Conservation (phyloP, 352 stramenopile species). For the Nothophytophthora sp. region DNA sequence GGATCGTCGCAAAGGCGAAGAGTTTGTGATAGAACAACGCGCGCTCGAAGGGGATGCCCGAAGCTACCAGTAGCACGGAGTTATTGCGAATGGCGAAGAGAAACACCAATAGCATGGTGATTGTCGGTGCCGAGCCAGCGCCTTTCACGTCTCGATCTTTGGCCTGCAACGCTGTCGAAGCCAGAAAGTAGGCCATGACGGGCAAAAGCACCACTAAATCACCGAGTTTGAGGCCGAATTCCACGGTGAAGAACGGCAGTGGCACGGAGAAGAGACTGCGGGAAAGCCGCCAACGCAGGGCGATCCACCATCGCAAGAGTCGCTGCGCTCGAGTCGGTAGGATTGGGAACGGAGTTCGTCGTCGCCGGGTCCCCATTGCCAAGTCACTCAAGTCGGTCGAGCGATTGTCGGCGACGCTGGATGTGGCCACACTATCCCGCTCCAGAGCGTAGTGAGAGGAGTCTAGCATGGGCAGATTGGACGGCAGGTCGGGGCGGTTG, state of each 20-base stretch:
- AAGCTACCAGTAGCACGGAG: slow-evolving; percentile 28
- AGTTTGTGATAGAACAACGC: slow-evolving; percentile 52
- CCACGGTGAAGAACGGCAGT: slow-evolving; percentile 19
- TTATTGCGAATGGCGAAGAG: slow-evolving; percentile 53
- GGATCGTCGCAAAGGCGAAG: slow-evolving; percentile 31
- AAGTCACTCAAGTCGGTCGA: slow-evolving; percentile 7
- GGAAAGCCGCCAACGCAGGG: slow-evolving; percentile 19
- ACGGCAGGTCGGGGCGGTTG: slow-evolving; percentile 3
- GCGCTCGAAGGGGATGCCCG: slow-evolving; percentile 45
- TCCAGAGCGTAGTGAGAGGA: slow-evolving; percentile 10
- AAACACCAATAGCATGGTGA: slow-evolving; percentile 36
- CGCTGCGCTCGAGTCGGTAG: no score
- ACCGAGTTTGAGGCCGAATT: slow-evolving; percentile 37
- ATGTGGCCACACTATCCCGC: background rate
- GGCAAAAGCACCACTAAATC: slow-evolving; percentile 33
- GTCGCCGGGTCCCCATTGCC: slow-evolving; percentile 3
- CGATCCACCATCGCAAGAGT: slow-evolving; percentile 22
- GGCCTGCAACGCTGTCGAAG: slow-evolving; percentile 10
- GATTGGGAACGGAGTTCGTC: slow-evolving; percentile 9
- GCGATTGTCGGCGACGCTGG: slow-evolving; percentile 8
- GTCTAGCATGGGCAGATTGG: slow-evolving; percentile 8
- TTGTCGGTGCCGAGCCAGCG: slow-evolving; percentile 15
- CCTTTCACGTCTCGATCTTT: background rate
- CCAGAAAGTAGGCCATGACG: slow-evolving; percentile 8
- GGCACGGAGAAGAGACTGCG: slow-evolving; percentile 20